Evolutionary conservation across 345 rosid species (phyloP).

Genomic region (Punica granatum): DNA sequence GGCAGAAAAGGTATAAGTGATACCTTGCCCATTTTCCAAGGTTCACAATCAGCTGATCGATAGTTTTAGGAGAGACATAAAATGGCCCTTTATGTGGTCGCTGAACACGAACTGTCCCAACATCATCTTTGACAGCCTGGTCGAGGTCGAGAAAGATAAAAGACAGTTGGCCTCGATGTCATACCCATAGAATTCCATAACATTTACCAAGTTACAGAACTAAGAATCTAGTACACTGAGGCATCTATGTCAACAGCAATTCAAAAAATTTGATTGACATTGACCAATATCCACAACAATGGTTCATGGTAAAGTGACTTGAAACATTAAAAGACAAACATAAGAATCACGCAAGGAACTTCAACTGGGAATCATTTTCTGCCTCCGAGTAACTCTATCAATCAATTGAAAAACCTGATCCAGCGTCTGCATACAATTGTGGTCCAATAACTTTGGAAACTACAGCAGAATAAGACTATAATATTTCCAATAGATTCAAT

Average conservation of each 20-base stretch:
- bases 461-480: neutral
- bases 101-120: slow-evolving; percentile 75
- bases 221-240: neutral
- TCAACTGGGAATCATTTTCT: neutral
- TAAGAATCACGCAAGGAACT: neutral
- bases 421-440: neutral
- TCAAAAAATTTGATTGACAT: neutral
- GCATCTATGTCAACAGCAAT: neutral
- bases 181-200: neutral
- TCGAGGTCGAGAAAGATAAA: neutral
- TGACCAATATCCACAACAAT: neutral
- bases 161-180: neutral
- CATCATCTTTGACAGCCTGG: slow-evolving; percentile 84
- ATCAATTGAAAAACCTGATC: neutral
- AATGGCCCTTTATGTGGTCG: slow-evolving; percentile 84
- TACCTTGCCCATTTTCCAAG: slow-evolving; percentile 88
- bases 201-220: neutral
- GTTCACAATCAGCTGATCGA: slow-evolving; percentile 52
- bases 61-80: slow-evolving; percentile 72
- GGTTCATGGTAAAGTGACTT: neutral
- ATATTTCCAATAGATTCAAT: neutral
- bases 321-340: neutral
- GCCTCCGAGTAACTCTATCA: neutral
- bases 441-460: neutral
- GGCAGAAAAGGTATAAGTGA: neutral